Conservation (phyloP, 1,284 basidiomycete genomes). For the Anthracocystis setariae region DNA sequence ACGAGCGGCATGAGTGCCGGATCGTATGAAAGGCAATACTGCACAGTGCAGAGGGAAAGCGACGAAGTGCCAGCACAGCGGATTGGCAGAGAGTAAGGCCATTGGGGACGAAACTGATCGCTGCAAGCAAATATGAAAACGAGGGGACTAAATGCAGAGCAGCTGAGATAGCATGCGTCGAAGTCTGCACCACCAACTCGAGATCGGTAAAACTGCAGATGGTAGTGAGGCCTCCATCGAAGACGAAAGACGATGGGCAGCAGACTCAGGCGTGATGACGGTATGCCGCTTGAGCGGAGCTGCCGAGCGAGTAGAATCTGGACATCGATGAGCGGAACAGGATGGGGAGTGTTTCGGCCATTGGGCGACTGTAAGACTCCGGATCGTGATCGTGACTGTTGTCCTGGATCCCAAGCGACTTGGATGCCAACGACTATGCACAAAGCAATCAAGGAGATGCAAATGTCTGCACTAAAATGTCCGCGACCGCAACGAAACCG, state of each 20-base stretch:
- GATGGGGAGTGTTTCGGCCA: slow-evolving; percentile 6
- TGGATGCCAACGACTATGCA: slow-evolving; percentile 5
- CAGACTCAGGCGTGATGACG: slow-evolving; percentile 25
- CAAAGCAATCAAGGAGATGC: slow-evolving; percentile 4
- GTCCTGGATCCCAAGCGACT: not conserved
- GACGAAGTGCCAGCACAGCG: too few relatives aligned
- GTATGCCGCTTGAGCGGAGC: slow-evolving; percentile 12
- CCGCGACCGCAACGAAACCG: slow-evolving; percentile 1
- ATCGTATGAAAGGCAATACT: not conserved
- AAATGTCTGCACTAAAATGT: slow-evolving; percentile 6
- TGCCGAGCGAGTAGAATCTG: not conserved
- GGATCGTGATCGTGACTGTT: not conserved
- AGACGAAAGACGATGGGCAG: not conserved
- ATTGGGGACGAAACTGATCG: not conserved
- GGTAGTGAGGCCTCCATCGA: slow-evolving; percentile 8
- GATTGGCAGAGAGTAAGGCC: too few relatives aligned
- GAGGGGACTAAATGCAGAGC: too few relatives aligned
- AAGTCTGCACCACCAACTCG: not conserved
- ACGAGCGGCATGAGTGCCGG: not conserved
- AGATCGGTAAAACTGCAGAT: not conserved
- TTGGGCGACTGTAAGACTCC: not conserved
- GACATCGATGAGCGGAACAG: slow-evolving; percentile 16
- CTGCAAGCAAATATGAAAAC: not conserved
- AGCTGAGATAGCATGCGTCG: not conserved
- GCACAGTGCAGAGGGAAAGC: not conserved